Base-by-base conservation (phyloP, 2,329 filamentous ascomycete genomes). In the Paraconiothyrium brasiliense region DNA sequence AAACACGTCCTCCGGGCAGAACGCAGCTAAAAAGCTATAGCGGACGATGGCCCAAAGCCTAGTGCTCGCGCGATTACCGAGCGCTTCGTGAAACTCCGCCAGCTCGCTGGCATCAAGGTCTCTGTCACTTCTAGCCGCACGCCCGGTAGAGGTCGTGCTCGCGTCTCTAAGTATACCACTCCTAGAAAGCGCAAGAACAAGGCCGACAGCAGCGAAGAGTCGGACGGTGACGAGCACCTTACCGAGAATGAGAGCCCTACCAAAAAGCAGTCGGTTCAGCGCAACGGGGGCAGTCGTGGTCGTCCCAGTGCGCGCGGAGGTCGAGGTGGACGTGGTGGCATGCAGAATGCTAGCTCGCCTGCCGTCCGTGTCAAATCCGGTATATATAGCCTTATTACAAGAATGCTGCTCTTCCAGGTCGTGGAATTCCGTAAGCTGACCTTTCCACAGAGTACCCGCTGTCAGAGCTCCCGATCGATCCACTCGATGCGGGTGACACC, bases 141-240 rank as follows among this genome's bases (percentile, higher is more conserved):
- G 8, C 49, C 59, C 4, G 37, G 34, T 4, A 58, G 58, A 30
- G 11, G 41, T 22, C 43, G 22, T 41, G 37, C 60, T 13, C 55
- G 50, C 34, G n/a, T 32, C 10, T 35, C 49, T 24, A 59, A 57
- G 55, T 57, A 52, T 32, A 43, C 47, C 1, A 22, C 66, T 3
- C 54, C 63, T 1, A 67, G 61, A 58, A 70, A 70, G 55, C 61
- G 66, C 30, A 69, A 67, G 59, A 35, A 37, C 4, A 59, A 54
- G 43, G 43, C 35, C 3, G 16, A 48, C 9, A 49, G 49, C 9
- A 37, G 54, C 24, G 32, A 49, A 16, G 66, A 70, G 43, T 65
- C 64, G 14, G 66, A 70, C 54, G 63, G 55, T 14, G 66, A 70
- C 2, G 58, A 58, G 13, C 54, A 69, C 24, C 11, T 49, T 5